phyloP scores from a whole-genome alignment of 2,329 filamentous ascomycete species.

The Aspergillus versicolor region DNA sequence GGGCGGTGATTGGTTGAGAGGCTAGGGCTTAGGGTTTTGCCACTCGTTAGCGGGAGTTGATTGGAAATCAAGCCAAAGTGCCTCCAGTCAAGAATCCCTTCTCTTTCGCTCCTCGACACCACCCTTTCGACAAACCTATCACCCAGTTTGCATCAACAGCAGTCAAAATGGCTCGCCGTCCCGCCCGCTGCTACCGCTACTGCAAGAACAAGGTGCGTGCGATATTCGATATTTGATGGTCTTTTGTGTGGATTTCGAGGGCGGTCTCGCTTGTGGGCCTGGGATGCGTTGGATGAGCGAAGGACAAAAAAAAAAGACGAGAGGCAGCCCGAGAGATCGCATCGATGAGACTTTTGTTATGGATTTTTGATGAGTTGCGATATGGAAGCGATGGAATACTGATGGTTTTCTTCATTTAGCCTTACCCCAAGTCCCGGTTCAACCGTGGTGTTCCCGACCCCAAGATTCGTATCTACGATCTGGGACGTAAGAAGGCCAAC shows the following conservation, averaged over 20 bases:
- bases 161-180: slow-evolving; percentile 98
- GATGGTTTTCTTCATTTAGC: slow-evolving; percentile 51
- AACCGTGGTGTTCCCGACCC: slow-evolving; percentile 94
- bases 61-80: slow-evolving; percentile 44
- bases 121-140: slow-evolving; percentile 33
- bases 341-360: not conserved
- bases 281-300: slow-evolving; percentile 9
- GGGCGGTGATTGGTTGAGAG: slow-evolving; percentile 26
- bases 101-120: slow-evolving; percentile 35
- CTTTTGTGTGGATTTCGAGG: slow-evolving; percentile 16
- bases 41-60: slow-evolving; percentile 41
- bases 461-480: slow-evolving; percentile 95
- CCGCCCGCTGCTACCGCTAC: slow-evolving; percentile 99
- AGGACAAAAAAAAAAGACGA: not conserved
- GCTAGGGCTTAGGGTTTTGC: slow-evolving; percentile 46
- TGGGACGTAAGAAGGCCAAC: slow-evolving; percentile 96
- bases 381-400: slow-evolving; percentile 14
- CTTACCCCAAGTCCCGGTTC: slow-evolving; percentile 99
- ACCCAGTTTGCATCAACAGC: slow-evolving; percentile 51
- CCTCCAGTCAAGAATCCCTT: slow-evolving; percentile 26
- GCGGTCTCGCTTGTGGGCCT: slow-evolving; percentile 31
- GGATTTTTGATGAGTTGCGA: not conserved
- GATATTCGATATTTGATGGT: slow-evolving; percentile 28
- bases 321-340: not conserved
- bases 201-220: slow-evolving; percentile 99